Evolutionary conservation across 805 yeast species (phyloP).

Genomic region (Saturnispora halmiae): DNA sequence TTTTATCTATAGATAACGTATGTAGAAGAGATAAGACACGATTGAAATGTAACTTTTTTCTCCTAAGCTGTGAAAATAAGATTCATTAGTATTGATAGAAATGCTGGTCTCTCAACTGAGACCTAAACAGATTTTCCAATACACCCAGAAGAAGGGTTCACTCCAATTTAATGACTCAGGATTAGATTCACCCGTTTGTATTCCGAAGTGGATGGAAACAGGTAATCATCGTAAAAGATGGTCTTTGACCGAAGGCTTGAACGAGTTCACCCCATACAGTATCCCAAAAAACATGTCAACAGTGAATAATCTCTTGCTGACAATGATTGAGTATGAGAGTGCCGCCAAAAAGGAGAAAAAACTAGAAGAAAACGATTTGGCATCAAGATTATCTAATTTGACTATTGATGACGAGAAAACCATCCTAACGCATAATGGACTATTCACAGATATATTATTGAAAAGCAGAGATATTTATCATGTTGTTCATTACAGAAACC

Average conservation of each 20-base stretch:
- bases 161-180: neutral
- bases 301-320: constrained; percentile 4
- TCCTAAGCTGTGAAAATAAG: too few relatives aligned
- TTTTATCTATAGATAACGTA: too few relatives aligned
- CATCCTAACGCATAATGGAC: constrained; percentile 13
- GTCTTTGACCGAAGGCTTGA: constrained; percentile 1
- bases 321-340: constrained; percentile 9
- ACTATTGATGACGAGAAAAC: neutral
- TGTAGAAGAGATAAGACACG: too few relatives aligned
- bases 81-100: neutral
- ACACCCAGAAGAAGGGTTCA: neutral
- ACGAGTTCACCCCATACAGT: neutral
- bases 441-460: constrained; percentile 9
- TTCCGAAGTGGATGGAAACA: constrained; percentile 6
- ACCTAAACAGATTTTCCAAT: neutral
- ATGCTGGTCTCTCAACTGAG: neutral
- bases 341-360: neutral
- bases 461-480: constrained; percentile 8
- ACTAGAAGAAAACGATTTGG: too few relatives aligned
- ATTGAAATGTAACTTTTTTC: too few relatives aligned
- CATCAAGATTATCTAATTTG: neutral
- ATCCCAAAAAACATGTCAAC: constrained; percentile 5
- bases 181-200: neutral
- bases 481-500: constrained; percentile 10
- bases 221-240: neutral